A percentile compares a stretch with the other conserved stretches of the same genome.
These are phyloP conservation scores for Sanghuangporus weigelae DNA, from an alignment of 1,284 basidiomycete genomes.

Conservation along the genomic window DNA sequence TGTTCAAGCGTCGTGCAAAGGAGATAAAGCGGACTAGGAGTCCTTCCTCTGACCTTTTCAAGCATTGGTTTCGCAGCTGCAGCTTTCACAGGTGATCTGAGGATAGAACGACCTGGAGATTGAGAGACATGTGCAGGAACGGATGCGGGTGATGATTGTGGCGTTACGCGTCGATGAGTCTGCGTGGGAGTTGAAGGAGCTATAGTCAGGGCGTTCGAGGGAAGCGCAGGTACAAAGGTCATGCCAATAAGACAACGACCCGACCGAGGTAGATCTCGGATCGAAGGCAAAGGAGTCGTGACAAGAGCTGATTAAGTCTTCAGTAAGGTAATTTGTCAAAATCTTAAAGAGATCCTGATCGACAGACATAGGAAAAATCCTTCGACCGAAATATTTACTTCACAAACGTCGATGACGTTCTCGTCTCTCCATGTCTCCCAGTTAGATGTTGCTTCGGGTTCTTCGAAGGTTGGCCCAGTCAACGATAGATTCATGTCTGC, in stretches of 20 bases:
- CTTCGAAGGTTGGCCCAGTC: constrained; percentile 24
- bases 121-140: constrained; percentile 8
- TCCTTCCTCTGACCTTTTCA: constrained; percentile 16
- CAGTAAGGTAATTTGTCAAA: constrained; percentile 13
- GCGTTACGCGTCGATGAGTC: constrained; percentile 20
- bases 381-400: constrained; percentile 49
- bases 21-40: constrained; percentile 35
- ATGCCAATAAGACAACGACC: constrained; percentile 37
- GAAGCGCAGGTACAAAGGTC: constrained; percentile 40
- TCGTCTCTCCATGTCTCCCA: constrained; percentile 65
- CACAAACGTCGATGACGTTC: constrained; percentile 52
- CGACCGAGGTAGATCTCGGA: constrained; percentile 30
- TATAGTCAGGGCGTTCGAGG: constrained; percentile 18
- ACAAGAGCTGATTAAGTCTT: constrained; percentile 30
- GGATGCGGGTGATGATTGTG: constrained; percentile 13
- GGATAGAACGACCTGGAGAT: constrained; percentile 21
- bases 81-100: constrained; percentile 8
- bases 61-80: constrained; percentile 10
- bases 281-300: constrained; percentile 42
- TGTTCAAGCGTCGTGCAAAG: constrained; percentile 52
- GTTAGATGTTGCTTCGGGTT: constrained; percentile 34
- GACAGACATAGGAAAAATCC: constrained; percentile 36
- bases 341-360: constrained; percentile 9
- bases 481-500: constrained; percentile 42
- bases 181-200: constrained; percentile 30